A percentile compares a stretch with the other conserved stretches of the same genome.
Conservation (phyloP, 2,329 filamentous ascomycete species). For the Hymenoscyphus fructigenus region DNA sequence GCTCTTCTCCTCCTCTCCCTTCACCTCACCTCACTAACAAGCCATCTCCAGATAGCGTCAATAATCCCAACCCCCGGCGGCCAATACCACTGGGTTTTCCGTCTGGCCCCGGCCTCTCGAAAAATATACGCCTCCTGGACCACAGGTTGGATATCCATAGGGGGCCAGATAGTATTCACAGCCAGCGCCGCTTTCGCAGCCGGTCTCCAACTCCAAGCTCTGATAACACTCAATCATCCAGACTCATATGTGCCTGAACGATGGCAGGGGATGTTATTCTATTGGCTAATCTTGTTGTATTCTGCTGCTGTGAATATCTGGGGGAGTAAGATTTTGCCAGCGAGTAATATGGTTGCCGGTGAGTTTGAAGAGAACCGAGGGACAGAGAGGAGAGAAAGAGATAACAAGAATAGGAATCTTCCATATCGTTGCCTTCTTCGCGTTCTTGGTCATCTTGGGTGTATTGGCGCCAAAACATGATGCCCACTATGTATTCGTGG, state of each 20-base stretch:
- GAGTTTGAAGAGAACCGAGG: constrained; percentile 40
- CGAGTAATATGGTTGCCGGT: constrained; percentile 40
- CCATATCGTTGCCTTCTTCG: constrained; percentile 41
- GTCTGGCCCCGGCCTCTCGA: not conserved
- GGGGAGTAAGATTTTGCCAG: too few relatives aligned
- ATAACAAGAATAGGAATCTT: constrained; percentile 37
- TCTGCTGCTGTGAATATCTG: too few relatives aligned
- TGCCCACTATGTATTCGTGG: constrained; percentile 44
- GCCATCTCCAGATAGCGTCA: too few relatives aligned
- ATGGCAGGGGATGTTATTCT: too few relatives aligned
- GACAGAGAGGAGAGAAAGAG: constrained; percentile 43
- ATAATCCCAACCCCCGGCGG: constrained; percentile 41
- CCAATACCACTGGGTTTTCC: constrained; percentile 17
- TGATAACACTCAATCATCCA: too few relatives aligned
- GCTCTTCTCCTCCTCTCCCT: too few relatives aligned
- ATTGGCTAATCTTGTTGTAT: too few relatives aligned
- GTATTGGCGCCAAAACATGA: constrained; percentile 46
- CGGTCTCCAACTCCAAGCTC: too few relatives aligned
- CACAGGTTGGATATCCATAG: constrained; percentile 33
- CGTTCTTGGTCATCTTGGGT: constrained; percentile 40
- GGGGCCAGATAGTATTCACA: too few relatives aligned
- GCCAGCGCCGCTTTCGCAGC: too few relatives aligned
- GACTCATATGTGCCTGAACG: too few relatives aligned
- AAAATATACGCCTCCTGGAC: not conserved
- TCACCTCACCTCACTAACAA: too few relatives aligned